Evolutionary conservation across 2,329 filamentous ascomycete genomes (phyloP).

Genomic region (Salinomyces thailandicus): DNA sequence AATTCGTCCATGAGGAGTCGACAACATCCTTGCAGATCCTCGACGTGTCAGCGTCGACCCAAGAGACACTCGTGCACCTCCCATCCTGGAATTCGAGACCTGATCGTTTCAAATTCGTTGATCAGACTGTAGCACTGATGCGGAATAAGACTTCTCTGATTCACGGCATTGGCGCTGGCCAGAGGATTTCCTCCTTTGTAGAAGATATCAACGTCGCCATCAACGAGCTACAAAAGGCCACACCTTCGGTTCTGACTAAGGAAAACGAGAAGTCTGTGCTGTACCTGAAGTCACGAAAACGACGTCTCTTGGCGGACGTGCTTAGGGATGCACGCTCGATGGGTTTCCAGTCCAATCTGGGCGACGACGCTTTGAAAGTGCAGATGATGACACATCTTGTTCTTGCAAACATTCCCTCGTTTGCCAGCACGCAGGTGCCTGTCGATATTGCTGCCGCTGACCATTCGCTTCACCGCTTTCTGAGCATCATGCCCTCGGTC

Average conservation of each 20-base stretch:
- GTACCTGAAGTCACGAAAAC: constrained; percentile 82
- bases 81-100: constrained; percentile 35
- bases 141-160: not conserved
- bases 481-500: constrained; percentile 61
- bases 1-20: not conserved
- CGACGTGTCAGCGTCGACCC: not conserved
- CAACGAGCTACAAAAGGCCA: constrained; percentile 68
- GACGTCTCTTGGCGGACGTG: constrained; percentile 80
- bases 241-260: constrained; percentile 67
- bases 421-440: constrained; percentile 12
- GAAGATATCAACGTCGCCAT: constrained; percentile 57
- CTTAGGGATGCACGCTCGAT: constrained; percentile 74
- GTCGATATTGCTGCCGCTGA: constrained; percentile 39
- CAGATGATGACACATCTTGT: constrained; percentile 63
- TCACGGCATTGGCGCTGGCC: not conserved
- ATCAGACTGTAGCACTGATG: constrained; percentile 66
- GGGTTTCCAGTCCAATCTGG: constrained; percentile 78
- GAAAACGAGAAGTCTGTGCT: constrained; percentile 78
- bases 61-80: constrained; percentile 4
- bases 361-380: constrained; percentile 58
- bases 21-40: not conserved
- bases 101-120: constrained; percentile 59
- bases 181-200: constrained; percentile 57
- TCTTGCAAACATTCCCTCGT: constrained; percentile 44
- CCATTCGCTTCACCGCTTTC: constrained; percentile 66